A percentile compares a stretch with the other conserved stretches of the same genome.
Conservation (phyloP, 306 rosid genomes). For the Lathyrus oleraceus region DNA sequence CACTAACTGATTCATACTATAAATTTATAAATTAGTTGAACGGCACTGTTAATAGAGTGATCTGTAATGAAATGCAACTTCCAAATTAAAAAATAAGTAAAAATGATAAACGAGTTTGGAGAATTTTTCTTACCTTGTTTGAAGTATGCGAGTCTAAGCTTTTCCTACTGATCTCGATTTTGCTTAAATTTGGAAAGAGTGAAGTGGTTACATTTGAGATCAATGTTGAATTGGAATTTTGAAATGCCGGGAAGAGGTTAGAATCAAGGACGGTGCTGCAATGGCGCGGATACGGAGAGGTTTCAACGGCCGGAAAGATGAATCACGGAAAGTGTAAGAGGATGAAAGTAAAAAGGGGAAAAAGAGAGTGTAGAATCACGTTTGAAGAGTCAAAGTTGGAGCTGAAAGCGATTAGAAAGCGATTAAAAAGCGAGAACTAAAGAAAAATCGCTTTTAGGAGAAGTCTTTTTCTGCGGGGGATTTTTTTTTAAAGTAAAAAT, state of each 20-base stretch:
- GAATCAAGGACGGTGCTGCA: constrained; percentile 11
- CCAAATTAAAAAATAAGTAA: background rate
- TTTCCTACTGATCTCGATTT: background rate
- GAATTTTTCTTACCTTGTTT: constrained; percentile 25
- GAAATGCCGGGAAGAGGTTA: background rate
- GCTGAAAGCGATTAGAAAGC: background rate
- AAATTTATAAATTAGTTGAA: background rate
- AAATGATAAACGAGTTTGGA: background rate
- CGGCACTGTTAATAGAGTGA: background rate
- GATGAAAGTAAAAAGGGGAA: background rate
- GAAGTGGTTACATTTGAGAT: background rate
- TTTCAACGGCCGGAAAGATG: constrained; percentile 30
- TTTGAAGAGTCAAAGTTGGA: constrained; percentile 25
- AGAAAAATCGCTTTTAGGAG: background rate
- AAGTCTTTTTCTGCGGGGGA: background rate
- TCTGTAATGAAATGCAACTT: constrained; percentile 6
- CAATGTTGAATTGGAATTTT: background rate
- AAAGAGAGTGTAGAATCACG: constrained; percentile 10
- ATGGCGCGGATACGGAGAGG: constrained; percentile 39
- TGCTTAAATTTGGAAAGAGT: background rate
- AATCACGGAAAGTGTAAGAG: constrained; percentile 11
- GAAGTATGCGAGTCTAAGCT: background rate
- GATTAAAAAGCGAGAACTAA: too few species aligned
- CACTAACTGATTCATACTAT: background rate
- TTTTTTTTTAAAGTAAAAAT: background rate